A percentile compares a stretch with the other conserved stretches of the same genome.
phyloP scores from a whole-genome alignment of 2,329 filamentous ascomycete genomes.

The Monilinia laxa region DNA sequence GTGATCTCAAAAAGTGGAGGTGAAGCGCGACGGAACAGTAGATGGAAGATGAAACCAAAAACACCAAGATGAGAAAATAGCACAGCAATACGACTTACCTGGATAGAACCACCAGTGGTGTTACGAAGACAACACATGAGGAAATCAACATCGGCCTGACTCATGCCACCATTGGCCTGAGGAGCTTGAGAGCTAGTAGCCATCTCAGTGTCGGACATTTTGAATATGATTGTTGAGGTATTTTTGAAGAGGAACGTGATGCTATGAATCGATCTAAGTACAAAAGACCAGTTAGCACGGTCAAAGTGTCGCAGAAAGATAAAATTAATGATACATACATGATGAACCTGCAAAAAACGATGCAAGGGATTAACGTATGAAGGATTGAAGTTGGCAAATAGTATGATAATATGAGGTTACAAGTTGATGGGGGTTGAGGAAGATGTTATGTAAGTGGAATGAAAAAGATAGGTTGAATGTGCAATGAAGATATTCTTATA shows the following conservation, averaged over 20 bases:
- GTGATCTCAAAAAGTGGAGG: background rate
- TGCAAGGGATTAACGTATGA: conserved; percentile 9
- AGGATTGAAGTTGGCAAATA: background rate
- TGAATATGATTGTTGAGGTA: background rate
- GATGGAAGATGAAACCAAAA: background rate
- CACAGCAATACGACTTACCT: conserved; percentile 27
- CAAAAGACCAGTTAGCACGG: conserved; percentile 7
- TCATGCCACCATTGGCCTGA: conserved; percentile 23
- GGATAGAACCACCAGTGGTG: conserved; percentile 28
- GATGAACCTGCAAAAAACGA: conserved; percentile 1
- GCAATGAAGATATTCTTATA: conserved; percentile 8
- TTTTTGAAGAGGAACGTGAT: background rate
- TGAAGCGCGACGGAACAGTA: background rate
- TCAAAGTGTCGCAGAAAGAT: background rate
- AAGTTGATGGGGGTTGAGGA: background rate
- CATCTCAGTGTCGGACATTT: conserved; percentile 17
- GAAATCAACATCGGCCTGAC: conserved; percentile 30
- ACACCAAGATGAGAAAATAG: background rate
- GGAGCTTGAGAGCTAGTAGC: background rate
- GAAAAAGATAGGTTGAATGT: background rate
- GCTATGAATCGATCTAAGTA: conserved; percentile 8
- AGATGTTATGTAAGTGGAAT: conserved; percentile 7
- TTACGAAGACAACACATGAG: conserved; percentile 35
- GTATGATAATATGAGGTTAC: background rate
- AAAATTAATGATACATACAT: conserved; percentile 11